Base-by-base conservation (phyloP, 2,329 filamentous ascomycete species). In the Aspergillus japonicus region DNA sequence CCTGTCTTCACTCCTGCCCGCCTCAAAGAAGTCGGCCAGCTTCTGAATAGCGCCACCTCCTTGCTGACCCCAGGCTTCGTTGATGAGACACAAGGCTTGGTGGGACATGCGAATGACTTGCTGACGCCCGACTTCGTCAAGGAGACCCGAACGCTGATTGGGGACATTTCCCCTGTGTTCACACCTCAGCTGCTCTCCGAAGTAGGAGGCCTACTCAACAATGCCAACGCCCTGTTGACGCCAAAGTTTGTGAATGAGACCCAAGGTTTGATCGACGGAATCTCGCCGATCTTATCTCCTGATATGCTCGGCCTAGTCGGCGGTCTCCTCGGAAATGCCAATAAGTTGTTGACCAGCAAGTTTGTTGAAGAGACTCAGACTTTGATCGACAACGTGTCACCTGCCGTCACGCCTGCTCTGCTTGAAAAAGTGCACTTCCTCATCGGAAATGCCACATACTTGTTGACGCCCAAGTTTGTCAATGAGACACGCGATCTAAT, bases 41-140 rank as follows among this genome's bases (percentile, higher is more conserved):
- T 72, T n/a, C 55, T 72, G 26, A 60, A 24, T 47, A 71, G 68
- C 50, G 69, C 73, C 66, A 63, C 71, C 62, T 51, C 68, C 58
- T 58, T 77, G 60, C 62, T 76, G 64, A 69, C 71, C 47, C 64
- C 72, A 54, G 60, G 72, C 49, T 66, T 73, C 61, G 65, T 74
- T 59, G 58, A 75, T 35, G 62, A 71, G 58, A 67, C 66, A n/a
- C 57, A 62, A 31, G 59, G 59, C 21, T 48, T 70, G 44, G 64
- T 71, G 47, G 52, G 53, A 5, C 68, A 66, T 50, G 68, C 68
- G 44, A 65, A 68, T 33, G 58, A 61, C 52, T 57, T 71, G 10
- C 57, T 71, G 54, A 70, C 68, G 3, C 48, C 61, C 2, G 60
- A 64, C 26, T 66, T 68, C 29, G 66, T 69, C 50, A 65, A 68